Base-by-base conservation (phyloP, 2,329 filamentous ascomycete genomes). In the Ascocoryne sarcoides region DNA sequence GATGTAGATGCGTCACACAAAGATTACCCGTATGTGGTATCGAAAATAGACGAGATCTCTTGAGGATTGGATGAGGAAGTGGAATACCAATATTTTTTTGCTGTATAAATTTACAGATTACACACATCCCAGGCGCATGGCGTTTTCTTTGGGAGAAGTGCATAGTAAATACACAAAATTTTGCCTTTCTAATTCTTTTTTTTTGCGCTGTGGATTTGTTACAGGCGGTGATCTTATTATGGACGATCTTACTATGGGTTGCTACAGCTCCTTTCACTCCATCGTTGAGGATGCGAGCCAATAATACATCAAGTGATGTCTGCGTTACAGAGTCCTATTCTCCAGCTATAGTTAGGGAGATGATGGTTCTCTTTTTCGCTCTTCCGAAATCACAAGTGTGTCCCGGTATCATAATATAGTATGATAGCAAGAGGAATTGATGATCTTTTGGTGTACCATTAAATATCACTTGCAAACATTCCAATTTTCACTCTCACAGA, bases 21-120 rank as follows among this genome's bases (percentile, higher is more conserved):
- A 64, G 58, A 69, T 75, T 38, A 59, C 58, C 3, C 39, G 52
- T 37, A 73, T 74, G 65, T 76, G 73, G 73, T 75, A 76, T 59
- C 63, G 73, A 55, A 70, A 73, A 64, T 76, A 68, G 40, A 47
- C n/a, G 15, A 21, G 10, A 19, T 5, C 8, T 34, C 23, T 26
- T 26, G 31, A n/a, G 14, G 21, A 39, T 14, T 37, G 20, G 23
- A 29, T 17, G 18, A 31, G 20, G 37, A 26, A 17, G 17, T 28
- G 9, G 8, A n/a, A 17, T 12, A 30, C 16, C 10, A 26, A 18
- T 37, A 35, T 44, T 46, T 39, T 38, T 30, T 52, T 48, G 36
- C 39, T 54, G 52, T 54, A 54, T 37, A 54, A 53, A 52, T 45
- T 46, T 47, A 45, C 39, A 42, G 45, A 43, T 39, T 49, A 46